These are phyloP conservation scores for Xylaria arbuscula DNA, from an alignment of 2,329 filamentous ascomycete species.

Conservation along the genomic window DNA sequence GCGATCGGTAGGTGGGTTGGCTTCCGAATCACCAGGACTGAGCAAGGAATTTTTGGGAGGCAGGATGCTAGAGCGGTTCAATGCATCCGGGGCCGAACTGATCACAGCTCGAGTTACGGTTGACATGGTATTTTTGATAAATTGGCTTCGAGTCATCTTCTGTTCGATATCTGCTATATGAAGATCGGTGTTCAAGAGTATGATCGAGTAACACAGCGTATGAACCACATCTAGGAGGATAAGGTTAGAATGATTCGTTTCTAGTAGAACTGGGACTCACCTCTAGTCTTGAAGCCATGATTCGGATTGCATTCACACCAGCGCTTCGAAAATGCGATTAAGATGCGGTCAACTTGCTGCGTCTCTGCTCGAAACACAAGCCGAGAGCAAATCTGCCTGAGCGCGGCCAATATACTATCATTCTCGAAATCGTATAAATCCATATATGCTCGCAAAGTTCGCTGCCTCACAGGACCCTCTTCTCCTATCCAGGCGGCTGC, in stretches of 20 bases:
- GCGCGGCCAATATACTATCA: slow-evolving; percentile 79
- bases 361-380: slow-evolving; percentile 90
- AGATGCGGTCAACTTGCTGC: slow-evolving; percentile 94
- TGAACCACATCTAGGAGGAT: slow-evolving; percentile 82
- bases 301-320: slow-evolving; percentile 95
- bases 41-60: slow-evolving; percentile 55
- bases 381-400: slow-evolving; percentile 84
- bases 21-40: slow-evolving; percentile 45
- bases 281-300: slow-evolving; percentile 90
- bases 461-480: slow-evolving; percentile 68
- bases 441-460: slow-evolving; percentile 83
- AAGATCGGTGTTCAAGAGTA: slow-evolving; percentile 94
- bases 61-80: slow-evolving; percentile 67
- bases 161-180: slow-evolving; percentile 94
- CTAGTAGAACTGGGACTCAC: slow-evolving; percentile 60
- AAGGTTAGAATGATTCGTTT: slow-evolving; percentile 44
- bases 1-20: slow-evolving; percentile 34
- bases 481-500: slow-evolving; percentile 92
- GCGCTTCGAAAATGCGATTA: slow-evolving; percentile 86
- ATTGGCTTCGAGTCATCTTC: slow-evolving; percentile 95
- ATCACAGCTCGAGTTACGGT: slow-evolving; percentile 82
- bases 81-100: slow-evolving; percentile 76
- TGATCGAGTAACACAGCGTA: slow-evolving; percentile 95
- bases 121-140: slow-evolving; percentile 95
- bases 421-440: slow-evolving; percentile 87